These are phyloP conservation scores for Malus sieversii DNA, from an alignment of 306 rosid species.

Conservation along the genomic window DNA sequence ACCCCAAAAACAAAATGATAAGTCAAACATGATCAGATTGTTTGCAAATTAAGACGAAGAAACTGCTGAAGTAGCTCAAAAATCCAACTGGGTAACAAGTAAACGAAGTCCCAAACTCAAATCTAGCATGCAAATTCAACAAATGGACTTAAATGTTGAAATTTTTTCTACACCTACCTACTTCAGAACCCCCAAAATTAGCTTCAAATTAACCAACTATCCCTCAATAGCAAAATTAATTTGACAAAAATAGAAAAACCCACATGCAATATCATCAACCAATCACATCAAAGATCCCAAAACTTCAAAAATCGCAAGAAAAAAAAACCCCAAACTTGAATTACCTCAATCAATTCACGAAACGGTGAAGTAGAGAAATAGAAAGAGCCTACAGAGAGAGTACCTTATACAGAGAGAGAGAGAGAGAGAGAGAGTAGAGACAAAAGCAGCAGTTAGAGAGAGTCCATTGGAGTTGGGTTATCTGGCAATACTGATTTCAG, in stretches of 20 bases:
- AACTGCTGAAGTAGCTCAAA: conserved; percentile 7
- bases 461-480: conserved; percentile 24
- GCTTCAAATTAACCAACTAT: conserved; percentile 3
- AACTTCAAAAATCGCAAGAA: neutral
- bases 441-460: conserved; percentile 19
- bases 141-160: conserved; percentile 12
- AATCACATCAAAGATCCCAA: conserved; percentile 19
- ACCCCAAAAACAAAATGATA: neutral
- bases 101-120: conserved; percentile 30
- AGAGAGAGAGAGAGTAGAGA: neutral
- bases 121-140: conserved; percentile 2
- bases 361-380: neutral
- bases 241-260: conserved; percentile 28
- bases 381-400: neutral
- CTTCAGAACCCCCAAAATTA: conserved; percentile 12
- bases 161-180: conserved; percentile 22
- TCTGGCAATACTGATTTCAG: conserved; percentile 14
- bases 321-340: conserved; percentile 4
- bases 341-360: conserved; percentile 18
- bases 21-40: neutral
- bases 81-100: conserved; percentile 15
- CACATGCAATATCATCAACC: conserved; percentile 17
- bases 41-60: neutral
- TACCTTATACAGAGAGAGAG: conserved; percentile 14
- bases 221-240: conserved; percentile 16